These are phyloP conservation scores for Spathaspora hagerdaliae DNA, from an alignment of 805 yeast species.

Conservation along the genomic window DNA sequence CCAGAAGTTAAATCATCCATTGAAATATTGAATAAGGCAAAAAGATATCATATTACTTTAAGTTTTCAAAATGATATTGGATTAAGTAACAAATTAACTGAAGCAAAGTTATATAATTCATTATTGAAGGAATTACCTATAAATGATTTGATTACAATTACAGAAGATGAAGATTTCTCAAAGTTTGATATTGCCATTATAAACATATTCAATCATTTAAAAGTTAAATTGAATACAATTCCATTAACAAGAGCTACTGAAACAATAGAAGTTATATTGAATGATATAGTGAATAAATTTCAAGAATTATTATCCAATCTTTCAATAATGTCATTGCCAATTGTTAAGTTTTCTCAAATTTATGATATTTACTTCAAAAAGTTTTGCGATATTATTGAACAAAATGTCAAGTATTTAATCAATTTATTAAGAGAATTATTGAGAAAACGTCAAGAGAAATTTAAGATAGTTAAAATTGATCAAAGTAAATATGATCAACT, in stretches of 20 bases:
- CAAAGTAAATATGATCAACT: slow-evolving; percentile 32
- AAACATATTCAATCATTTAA: slow-evolving; percentile 50
- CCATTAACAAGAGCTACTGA: slow-evolving; percentile 54
- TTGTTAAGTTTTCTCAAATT: slow-evolving; percentile 31
- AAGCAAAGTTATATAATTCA: slow-evolving; percentile 54
- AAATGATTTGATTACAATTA: slow-evolving; percentile 38
- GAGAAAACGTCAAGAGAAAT: slow-evolving; percentile 69
- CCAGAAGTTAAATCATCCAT: slow-evolving; percentile 55
- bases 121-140: slow-evolving; percentile 71
- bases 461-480: slow-evolving; percentile 59
- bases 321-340: slow-evolving; percentile 43
- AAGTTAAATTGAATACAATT: slow-evolving; percentile 42
- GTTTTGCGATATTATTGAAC: slow-evolving; percentile 49
- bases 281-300: slow-evolving; percentile 46
- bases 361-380: background rate
- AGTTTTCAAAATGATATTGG: slow-evolving; percentile 71
- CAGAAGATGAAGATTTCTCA: slow-evolving; percentile 24
- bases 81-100: slow-evolving; percentile 47
- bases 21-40: slow-evolving; percentile 60
- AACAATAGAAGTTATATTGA: slow-evolving; percentile 61
- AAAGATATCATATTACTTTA: slow-evolving; percentile 76
- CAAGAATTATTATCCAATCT: slow-evolving; percentile 26
- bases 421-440: slow-evolving; percentile 68
- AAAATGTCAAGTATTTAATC: slow-evolving; percentile 57
- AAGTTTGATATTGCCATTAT: slow-evolving; percentile 42